These are phyloP conservation scores for Globisporangium perplexum DNA, from an alignment of 352 stramenopile species.

Conservation along the genomic window DNA sequence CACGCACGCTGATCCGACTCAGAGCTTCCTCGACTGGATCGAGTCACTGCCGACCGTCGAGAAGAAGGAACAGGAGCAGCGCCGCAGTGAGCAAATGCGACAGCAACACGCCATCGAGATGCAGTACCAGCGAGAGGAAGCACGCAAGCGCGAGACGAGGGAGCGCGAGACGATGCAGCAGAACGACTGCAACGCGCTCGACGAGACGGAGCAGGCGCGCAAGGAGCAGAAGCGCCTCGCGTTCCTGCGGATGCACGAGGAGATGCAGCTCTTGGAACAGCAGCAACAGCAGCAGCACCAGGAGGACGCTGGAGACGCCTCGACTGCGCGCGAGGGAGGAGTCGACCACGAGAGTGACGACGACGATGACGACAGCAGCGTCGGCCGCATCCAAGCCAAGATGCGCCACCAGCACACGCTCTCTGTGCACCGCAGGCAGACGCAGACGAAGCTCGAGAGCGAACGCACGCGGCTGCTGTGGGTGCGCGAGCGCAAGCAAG, in stretches of 20 bases:
- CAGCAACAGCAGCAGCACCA: constrained; percentile 5
- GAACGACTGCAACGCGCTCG: constrained; percentile 34
- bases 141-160: constrained; percentile 27
- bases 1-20: constrained; percentile 30
- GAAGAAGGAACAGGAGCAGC: constrained; percentile 28
- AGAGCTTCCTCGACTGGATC: constrained; percentile 48
- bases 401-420: constrained; percentile 6
- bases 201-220: constrained; percentile 14
- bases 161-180: constrained; percentile 31
- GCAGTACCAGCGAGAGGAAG: constrained; percentile 37
- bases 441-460: constrained; percentile 14
- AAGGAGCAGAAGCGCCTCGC: constrained; percentile 15
- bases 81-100: constrained; percentile 27
- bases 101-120: constrained; percentile 35
- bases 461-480: constrained; percentile 21
- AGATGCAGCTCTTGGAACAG: constrained; percentile 23
- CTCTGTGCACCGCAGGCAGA: constrained; percentile 12
- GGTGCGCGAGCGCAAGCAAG: constrained; percentile 20
- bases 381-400: constrained; percentile 5
- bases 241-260: constrained; percentile 21
- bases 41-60: constrained; percentile 51
- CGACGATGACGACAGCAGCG: background rate
- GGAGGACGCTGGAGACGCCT: background rate
- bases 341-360: background rate
- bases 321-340: background rate